Percentiles rank a stretch among this genome's conserved stretches.
Evolutionary conservation across 495 filamentous ascomycete species (phyloP).

Genomic region (Neurospora sp.): DNA sequence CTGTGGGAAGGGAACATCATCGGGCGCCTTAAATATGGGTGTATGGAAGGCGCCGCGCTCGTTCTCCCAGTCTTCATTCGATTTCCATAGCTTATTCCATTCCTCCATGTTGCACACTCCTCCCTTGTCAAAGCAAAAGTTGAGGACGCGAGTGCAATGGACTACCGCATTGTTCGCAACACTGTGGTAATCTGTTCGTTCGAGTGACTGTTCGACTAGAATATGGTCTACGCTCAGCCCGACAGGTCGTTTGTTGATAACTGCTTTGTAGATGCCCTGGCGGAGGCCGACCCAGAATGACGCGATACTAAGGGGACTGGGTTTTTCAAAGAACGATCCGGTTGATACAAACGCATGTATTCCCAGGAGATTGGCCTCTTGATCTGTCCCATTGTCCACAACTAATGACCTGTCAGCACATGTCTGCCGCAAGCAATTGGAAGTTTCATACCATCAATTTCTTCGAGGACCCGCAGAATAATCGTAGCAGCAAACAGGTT

Average conservation of each 20-base stretch:
- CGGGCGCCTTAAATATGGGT: slow-evolving; percentile 26
- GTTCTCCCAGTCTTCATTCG: slow-evolving; percentile 24
- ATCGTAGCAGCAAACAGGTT: slow-evolving; percentile 52
- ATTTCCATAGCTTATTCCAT: slow-evolving; percentile 28
- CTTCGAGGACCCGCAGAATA: slow-evolving; percentile 51
- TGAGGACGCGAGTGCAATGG: slow-evolving; percentile 43
- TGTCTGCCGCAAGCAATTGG: slow-evolving; percentile 5
- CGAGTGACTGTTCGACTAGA: slow-evolving; percentile 34
- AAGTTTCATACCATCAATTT: slow-evolving; percentile 41
- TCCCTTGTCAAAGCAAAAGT: slow-evolving; percentile 35
- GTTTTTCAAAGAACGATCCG: slow-evolving; percentile 16
- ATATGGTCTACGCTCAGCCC: slow-evolving; percentile 30
- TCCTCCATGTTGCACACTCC: slow-evolving; percentile 4
- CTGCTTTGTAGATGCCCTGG: slow-evolving; percentile 47
- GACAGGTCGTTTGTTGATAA: slow-evolving; percentile 38
- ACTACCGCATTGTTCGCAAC: slow-evolving; percentile 47
- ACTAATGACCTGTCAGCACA: slow-evolving; percentile 10
- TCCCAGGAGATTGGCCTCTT: slow-evolving; percentile 39
- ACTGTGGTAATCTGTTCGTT: slow-evolving; percentile 32
- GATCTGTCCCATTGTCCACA: slow-evolving; percentile 28
- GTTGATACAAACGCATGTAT: slow-evolving; percentile 36
- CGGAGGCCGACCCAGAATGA: slow-evolving; percentile 49
- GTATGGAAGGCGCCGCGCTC: slow-evolving; percentile 26
- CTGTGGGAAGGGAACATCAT: slow-evolving; percentile 28
- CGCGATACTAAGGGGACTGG: slow-evolving; percentile 36